These are phyloP conservation scores for Suhomyces sp. DNA, from an alignment of 805 yeast genomes.

Conservation along the genomic window DNA sequence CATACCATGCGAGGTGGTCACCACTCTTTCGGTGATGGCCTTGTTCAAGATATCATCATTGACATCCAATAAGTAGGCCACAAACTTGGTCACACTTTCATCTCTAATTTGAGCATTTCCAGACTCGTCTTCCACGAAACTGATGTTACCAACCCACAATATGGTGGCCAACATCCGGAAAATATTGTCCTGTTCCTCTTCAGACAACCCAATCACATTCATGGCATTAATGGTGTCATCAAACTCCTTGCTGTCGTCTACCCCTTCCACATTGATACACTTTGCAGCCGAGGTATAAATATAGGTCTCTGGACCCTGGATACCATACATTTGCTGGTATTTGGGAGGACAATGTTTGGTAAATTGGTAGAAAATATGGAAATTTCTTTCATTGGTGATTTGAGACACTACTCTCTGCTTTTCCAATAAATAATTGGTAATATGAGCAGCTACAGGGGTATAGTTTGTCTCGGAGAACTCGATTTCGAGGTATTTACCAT, in stretches of 20 bases:
- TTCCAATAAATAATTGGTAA: conserved; percentile 90
- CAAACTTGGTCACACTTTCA: conserved; percentile 87
- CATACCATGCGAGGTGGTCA: conserved; percentile 89
- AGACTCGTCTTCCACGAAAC: conserved; percentile 80
- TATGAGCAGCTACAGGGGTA: conserved; percentile 93
- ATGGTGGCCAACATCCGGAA: conserved; percentile 82
- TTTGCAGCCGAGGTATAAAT: conserved; percentile 83
- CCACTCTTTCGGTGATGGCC: conserved; percentile 73
- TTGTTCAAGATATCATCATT: conserved; percentile 63
- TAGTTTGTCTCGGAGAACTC: conserved; percentile 68
- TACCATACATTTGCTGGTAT: conserved; percentile 81
- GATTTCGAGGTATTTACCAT: conserved; percentile 91
- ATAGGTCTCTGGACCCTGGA: conserved; percentile 92
- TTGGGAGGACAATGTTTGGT: conserved; percentile 86
- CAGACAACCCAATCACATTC: conserved; percentile 79
- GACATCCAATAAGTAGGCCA: conserved; percentile 86
- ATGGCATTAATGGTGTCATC: conserved; percentile 81
- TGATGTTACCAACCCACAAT: conserved; percentile 91
- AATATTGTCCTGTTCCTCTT: conserved; percentile 84
- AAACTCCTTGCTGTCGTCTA: conserved; percentile 81
- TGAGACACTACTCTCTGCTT: conserved; percentile 98
- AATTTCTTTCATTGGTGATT: conserved; percentile 87
- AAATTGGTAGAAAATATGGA: conserved; percentile 95
- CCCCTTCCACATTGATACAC: conserved; percentile 81
- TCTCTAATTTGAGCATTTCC: conserved; percentile 85